Evolutionary conservation across 2,329 filamentous ascomycete species (phyloP), one percentile per base, ranked within the genome.

Genomic region (Xylariaceae sp.): DNA sequence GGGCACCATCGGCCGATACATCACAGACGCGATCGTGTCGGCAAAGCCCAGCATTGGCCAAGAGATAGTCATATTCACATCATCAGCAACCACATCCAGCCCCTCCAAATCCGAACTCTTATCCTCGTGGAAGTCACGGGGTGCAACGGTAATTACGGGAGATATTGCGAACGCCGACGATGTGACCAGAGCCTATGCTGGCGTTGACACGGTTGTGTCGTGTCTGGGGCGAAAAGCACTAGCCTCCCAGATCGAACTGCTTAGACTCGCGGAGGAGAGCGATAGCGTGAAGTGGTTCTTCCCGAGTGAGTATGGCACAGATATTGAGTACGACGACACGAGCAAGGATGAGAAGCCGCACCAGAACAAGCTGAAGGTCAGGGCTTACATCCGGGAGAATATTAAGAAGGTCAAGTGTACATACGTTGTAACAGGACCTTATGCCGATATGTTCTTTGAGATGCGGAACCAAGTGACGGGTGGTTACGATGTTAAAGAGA

Each of bases 351-450:
- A 86, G 65, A 79, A 77, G 58, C 81, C 83, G 1, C 83, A 87
- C 60, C 82, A 86, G 66, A 72, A 73, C 54, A 86, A 86, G 63
- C 72, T 86, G 40, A 78, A 79, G 61, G 81, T 86, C n/a, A 73
- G 83, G 48, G 74, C 73, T 14, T 76, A 75, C 16, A 72, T 84
- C 45, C 72, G 74, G 49, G 70, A 74, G 18, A 65, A 73, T 11
- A 62, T 76, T 28, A 70, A 72, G 50, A 68, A 72, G 34, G 63
- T 86, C 16, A 72, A 78, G 28, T 74, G 79, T 54, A 84, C 83
- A 0, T 84, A 83, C 62, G 70, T 86, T 2, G 82, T 86, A 13
- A 85, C 82, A 0, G 83, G 83, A 0, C 83, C 83, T 0, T 86
- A 82, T 58, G 74, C 76, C 6, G 82, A 84, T 53, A 69, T 82